phyloP scores from a whole-genome alignment of 2,329 filamentous ascomycete species.

The Lasiodiplodia hormozganensis region DNA sequence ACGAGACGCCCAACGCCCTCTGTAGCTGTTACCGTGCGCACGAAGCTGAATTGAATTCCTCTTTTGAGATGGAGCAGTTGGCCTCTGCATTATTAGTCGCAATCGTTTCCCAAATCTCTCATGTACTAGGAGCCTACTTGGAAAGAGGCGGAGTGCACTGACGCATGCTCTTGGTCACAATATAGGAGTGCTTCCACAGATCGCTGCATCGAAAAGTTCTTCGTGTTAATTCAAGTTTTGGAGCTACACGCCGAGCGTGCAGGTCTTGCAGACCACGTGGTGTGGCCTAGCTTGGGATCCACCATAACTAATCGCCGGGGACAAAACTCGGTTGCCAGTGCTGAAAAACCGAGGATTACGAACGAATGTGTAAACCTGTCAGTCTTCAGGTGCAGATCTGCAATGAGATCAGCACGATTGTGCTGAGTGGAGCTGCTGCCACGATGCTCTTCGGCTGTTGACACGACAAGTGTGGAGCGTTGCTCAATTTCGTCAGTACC shows the following conservation, averaged over 20 bases:
- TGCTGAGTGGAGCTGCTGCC: not conserved
- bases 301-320: not conserved
- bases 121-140: not conserved
- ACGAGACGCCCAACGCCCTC: not conserved
- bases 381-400: constrained; percentile 1
- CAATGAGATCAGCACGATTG: not conserved
- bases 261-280: not conserved
- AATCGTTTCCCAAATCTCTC: not conserved
- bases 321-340: not conserved
- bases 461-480: constrained; percentile 3
- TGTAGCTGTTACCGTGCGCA: not conserved
- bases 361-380: not conserved
- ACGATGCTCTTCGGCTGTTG: not conserved
- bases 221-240: not conserved
- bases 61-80: not conserved
- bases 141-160: not conserved
- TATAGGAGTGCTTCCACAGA: not conserved
- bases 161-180: not conserved
- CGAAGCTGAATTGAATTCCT: not conserved
- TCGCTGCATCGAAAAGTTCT: not conserved
- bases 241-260: not conserved
- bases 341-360: not conserved
- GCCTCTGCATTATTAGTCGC: not conserved
- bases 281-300: not conserved
- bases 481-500: not conserved